Percentiles rank a stretch among this genome's conserved stretches.
phyloP scores from a whole-genome alignment of 2,329 filamentous ascomycete genomes.

The Polytolypa hystricis region DNA sequence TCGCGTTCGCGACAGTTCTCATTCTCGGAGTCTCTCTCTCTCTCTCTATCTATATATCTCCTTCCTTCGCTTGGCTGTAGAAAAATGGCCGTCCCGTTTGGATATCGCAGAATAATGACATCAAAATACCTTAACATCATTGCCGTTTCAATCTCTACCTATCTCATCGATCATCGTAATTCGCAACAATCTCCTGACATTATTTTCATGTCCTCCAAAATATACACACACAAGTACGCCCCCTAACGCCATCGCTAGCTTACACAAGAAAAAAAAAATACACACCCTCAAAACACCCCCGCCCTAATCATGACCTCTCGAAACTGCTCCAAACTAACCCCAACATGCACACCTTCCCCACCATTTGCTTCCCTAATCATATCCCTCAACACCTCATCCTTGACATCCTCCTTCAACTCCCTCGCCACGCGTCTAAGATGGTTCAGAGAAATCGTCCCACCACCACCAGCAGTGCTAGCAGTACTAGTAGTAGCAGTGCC shows the following conservation, averaged over 20 bases:
- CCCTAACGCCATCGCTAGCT: slow-evolving; percentile 4
- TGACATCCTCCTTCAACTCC: slow-evolving; percentile 71
- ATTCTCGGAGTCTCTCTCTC: too few species aligned
- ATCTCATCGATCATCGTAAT: too few species aligned
- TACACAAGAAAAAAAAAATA: neutral
- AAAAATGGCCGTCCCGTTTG: too few species aligned
- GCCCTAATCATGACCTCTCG: slow-evolving; percentile 75
- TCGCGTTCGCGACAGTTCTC: too few species aligned
- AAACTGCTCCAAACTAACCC: slow-evolving; percentile 71
- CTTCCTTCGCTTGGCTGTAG: too few species aligned
- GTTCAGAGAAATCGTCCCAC: slow-evolving; percentile 61
- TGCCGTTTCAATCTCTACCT: too few species aligned
- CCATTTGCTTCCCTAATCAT: slow-evolving; percentile 95
- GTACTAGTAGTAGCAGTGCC: too few species aligned
- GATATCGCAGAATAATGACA: too few species aligned
- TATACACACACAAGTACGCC: neutral
- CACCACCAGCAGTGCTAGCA: slow-evolving; percentile 16
- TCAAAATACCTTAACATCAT: too few species aligned
- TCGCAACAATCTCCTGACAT: too few species aligned
- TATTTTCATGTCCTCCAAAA: too few species aligned
- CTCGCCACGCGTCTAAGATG: slow-evolving; percentile 70
- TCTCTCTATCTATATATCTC: too few species aligned
- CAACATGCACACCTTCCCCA: slow-evolving; percentile 56
- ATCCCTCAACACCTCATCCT: slow-evolving; percentile 73
- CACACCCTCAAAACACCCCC: slow-evolving; percentile 58